Evolutionary conservation across 805 yeast species (phyloP).

Genomic region (Komagataella ulmi): DNA sequence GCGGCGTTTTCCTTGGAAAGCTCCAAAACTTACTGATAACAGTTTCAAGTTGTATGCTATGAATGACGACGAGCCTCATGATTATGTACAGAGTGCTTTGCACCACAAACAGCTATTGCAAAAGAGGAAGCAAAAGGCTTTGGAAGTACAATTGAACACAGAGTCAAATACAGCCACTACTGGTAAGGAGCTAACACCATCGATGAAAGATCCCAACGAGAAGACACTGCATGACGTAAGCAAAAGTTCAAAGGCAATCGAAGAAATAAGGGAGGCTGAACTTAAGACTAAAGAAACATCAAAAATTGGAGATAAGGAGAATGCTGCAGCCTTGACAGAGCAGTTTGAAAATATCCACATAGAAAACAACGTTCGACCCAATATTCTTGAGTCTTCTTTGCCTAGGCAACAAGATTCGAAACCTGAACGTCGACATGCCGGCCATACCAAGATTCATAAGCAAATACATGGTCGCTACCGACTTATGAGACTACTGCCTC

Average conservation of each 20-base stretch:
- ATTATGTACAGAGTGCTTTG: constrained; percentile 57
- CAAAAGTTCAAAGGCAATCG: not conserved
- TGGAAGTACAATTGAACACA: constrained; percentile 13
- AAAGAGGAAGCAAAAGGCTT: constrained; percentile 39
- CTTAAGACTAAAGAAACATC: not conserved
- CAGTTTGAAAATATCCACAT: constrained; percentile 1
- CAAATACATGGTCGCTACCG: constrained; percentile 77
- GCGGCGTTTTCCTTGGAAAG: constrained; percentile 81
- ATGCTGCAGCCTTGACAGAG: not conserved
- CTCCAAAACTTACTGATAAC: constrained; percentile 57
- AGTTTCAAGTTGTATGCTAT: constrained; percentile 53
- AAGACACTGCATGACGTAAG: not conserved
- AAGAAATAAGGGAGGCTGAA: not conserved
- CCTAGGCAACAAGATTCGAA: constrained; percentile 8
- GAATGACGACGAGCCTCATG: constrained; percentile 67
- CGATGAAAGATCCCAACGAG: not conserved
- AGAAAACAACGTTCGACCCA: constrained; percentile 4
- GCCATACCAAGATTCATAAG: constrained; percentile 25
- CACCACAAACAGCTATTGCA: constrained; percentile 53
- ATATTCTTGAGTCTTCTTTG: constrained; percentile 1
- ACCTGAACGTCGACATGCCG: constrained; percentile 21
- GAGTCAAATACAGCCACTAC: constrained; percentile 1
- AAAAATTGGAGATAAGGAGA: not conserved
- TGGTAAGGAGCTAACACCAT: not conserved
- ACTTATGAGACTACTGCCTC: constrained; percentile 69